These are phyloP conservation scores for Cucurbita ficifolia DNA, from an alignment of 306 rosid species.

Conservation along the genomic window DNA sequence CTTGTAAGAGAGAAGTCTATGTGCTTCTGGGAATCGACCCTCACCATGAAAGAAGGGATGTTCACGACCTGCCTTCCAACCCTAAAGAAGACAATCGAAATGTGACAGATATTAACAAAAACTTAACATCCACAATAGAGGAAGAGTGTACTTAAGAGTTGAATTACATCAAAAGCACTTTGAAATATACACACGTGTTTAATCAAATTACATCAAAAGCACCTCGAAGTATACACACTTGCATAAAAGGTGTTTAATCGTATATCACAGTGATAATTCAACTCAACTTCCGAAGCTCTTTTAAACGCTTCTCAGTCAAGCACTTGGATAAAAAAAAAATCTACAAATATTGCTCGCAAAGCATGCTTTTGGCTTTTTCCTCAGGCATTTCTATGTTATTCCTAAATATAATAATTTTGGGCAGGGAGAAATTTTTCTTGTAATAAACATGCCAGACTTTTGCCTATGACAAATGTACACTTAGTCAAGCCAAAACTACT, in stretches of 20 bases:
- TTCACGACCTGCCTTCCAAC: conserved; percentile 1
- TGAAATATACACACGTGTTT: neutral
- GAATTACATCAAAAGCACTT: neutral
- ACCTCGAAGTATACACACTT: neutral
- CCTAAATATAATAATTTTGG: too few relatives aligned
- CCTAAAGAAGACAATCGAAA: neutral
- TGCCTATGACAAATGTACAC: neutral
- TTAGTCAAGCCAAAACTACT: neutral
- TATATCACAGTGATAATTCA: neutral
- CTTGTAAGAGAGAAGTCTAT: neutral
- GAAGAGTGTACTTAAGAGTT: neutral
- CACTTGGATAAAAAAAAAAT: neutral
- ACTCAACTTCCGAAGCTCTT: neutral
- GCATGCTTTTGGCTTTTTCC: neutral
- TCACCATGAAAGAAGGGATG: conserved; percentile 3
- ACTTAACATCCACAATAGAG: neutral
- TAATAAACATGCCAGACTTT: neutral
- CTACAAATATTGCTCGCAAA: neutral
- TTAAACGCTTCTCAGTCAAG: neutral
- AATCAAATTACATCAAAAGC: neutral
- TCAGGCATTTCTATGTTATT: too few relatives aligned
- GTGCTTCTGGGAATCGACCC: conserved; percentile 3
- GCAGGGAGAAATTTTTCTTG: too few relatives aligned
- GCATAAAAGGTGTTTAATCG: neutral
- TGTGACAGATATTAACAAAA: neutral